Base-by-base conservation (phyloP, 495 filamentous ascomycete species). In the Hypoxylon subgilvum region DNA sequence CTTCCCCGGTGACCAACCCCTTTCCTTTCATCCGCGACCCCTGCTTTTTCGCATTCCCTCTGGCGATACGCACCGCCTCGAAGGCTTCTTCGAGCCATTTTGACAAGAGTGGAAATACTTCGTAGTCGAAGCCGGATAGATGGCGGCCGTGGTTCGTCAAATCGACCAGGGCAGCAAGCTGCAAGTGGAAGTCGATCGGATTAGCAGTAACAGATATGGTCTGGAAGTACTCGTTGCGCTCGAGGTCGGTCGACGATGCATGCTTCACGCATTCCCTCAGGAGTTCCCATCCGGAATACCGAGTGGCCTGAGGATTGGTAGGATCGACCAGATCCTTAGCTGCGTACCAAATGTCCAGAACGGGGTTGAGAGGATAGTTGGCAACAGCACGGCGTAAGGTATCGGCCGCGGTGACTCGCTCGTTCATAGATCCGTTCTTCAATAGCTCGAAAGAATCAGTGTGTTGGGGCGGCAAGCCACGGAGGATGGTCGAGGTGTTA, bases 91-190 rank as follows among this genome's bases (percentile, higher is more conserved):
- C 69, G 8, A 91, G 75, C 78, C 85, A 87, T 21, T 55, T 65
- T 0, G 80, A 82, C 18, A 91, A 58, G 28, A 88, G 74, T 10
- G 78, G 76, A 34, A 84, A 74, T 0, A 88, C 72, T 6, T 82
- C 76, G 55, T 84, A 81, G 54, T 89, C 83, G 61, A 89, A 87
- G 4, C 86, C 83, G 13, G 82, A 74, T 8, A 90, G 61, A 62
- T 87, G 78, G 55, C 81, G 81, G 16, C 86, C 88, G 23, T 80
- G 75, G 31, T 81, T 81, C 1, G 87, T 87, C 41, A 91, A 73
- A 34, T 81, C 80, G 28, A 81, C 74, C 44, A 91, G 69, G 12
- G 85, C 81, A 14, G 78, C 75, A 8, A 90, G 77, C 63, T 88
- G 86, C 4, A 84, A 68, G 61, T 84, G 79, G 53, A 88, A 87